Conservation (phyloP, 208 protist species). For the Crithidia brevicula region DNA sequence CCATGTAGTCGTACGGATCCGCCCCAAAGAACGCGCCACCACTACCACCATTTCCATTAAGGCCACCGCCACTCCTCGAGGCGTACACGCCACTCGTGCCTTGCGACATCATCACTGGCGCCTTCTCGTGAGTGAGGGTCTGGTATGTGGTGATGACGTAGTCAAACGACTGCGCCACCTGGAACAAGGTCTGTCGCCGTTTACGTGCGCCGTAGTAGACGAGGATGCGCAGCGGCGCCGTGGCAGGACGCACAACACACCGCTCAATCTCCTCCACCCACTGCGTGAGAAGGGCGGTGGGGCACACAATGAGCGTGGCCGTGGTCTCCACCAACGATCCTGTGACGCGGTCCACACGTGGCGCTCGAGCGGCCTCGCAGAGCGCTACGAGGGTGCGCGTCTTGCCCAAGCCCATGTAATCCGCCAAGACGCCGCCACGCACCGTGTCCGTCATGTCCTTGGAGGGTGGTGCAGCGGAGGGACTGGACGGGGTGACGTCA, state of each 20-base stretch:
- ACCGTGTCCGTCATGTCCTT: conserved; percentile 22
- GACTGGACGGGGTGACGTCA: background rate
- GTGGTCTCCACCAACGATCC: conserved; percentile 60
- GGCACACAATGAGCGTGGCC: conserved; percentile 83
- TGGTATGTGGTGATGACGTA: conserved; percentile 86
- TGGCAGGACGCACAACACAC: conserved; percentile 34
- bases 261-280: conserved; percentile 69
- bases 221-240: conserved; percentile 53
- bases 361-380: conserved; percentile 58
- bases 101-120: conserved; percentile 1
- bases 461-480: background rate
- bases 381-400: conserved; percentile 74
- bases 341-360: conserved; percentile 47
- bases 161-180: conserved; percentile 74
- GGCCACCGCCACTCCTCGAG: background rate
- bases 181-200: conserved; percentile 45
- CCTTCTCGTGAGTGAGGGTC: conserved; percentile 50
- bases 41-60: background rate
- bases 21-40: background rate
- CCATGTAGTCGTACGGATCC: conserved; percentile 5
- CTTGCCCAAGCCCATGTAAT: conserved; percentile 84
- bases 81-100: background rate
- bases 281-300: conserved; percentile 64
- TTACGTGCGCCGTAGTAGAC: conserved; percentile 73
- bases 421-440: conserved; percentile 70